A percentile compares a stretch with the other conserved stretches of the same genome.
These are phyloP conservation scores for Aspergillus kassunensis DNA, from an alignment of 495 filamentous ascomycete genomes.

Conservation along the genomic window DNA sequence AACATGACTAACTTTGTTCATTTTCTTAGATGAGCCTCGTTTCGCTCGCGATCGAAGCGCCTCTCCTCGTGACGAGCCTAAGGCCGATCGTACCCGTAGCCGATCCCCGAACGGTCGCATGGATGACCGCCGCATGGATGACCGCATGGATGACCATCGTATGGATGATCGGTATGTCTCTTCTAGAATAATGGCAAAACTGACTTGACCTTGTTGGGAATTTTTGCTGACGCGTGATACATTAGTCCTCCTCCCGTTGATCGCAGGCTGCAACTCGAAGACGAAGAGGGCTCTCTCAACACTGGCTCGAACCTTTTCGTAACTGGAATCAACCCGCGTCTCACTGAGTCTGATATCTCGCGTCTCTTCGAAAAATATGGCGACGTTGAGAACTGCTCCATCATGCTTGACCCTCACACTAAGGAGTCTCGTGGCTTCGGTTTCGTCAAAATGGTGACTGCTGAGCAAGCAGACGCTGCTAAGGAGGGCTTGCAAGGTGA, in stretches of 20 bases:
- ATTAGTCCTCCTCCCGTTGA: slow-evolving; percentile 32
- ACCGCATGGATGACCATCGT: no score
- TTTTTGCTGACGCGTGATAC: slow-evolving; percentile 1
- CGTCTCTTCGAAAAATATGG: slow-evolving; percentile 98
- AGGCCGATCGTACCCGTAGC: slow-evolving; percentile 72
- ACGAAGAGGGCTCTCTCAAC: slow-evolving; percentile 79
- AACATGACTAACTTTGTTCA: slow-evolving; percentile 24
- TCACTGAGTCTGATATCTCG: slow-evolving; percentile 84
- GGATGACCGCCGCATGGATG: no score
- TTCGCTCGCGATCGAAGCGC: slow-evolving; percentile 89
- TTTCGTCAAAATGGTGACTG: slow-evolving; percentile 97
- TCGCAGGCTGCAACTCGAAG: slow-evolving; percentile 55
- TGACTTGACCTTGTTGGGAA: no score
- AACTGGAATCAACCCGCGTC: slow-evolving; percentile 93
- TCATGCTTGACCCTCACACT: slow-evolving; percentile 97
- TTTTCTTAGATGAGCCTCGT: slow-evolving; percentile 65
- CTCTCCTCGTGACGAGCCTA: slow-evolving; percentile 75
- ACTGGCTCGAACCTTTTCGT: slow-evolving; percentile 98
- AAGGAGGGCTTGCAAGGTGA: slow-evolving; percentile 96
- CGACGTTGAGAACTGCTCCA: slow-evolving; percentile 97
- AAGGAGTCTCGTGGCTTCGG: slow-evolving; percentile 98
- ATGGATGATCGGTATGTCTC: slow-evolving; percentile 67
- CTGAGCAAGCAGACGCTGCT: slow-evolving; percentile 90
- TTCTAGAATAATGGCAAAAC: no score
- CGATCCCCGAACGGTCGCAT: slow-evolving; percentile 67